Evolutionary conservation across 2,329 filamentous ascomycete species (phyloP).

Genomic region (Dryadomyces quercivorus): DNA sequence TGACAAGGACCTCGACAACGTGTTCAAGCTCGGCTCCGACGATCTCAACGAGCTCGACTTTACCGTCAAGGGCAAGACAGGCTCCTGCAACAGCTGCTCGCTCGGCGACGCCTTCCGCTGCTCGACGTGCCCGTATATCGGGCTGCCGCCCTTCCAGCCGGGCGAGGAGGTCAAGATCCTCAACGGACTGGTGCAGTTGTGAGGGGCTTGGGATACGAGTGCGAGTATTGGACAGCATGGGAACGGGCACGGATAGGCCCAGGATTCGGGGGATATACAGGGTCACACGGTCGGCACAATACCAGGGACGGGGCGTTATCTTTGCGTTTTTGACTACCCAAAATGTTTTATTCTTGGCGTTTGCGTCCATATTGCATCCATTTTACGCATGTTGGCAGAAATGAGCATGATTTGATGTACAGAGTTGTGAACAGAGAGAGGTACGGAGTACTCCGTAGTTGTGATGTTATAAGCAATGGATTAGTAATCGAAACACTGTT

Average conservation of each 20-base stretch:
- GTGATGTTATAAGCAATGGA: too few species aligned
- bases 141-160: conserved; percentile 89
- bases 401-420: too few species aligned
- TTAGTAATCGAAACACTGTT: too few species aligned
- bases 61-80: conserved; percentile 92
- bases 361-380: too few species aligned
- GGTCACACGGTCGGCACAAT: too few species aligned
- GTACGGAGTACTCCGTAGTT: too few species aligned
- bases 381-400: too few species aligned
- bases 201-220: not conserved
- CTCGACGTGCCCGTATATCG: conserved; percentile 68
- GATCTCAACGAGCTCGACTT: conserved; percentile 91
- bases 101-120: conserved; percentile 82
- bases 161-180: conserved; percentile 85
- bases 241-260: not conserved
- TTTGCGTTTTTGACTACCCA: too few species aligned
- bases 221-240: not conserved
- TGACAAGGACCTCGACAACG: conserved; percentile 25
- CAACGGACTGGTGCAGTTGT: conserved; percentile 79
- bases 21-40: conserved; percentile 56
- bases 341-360: too few species aligned
- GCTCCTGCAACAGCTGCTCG: conserved; percentile 79
- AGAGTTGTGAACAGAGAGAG: too few species aligned
- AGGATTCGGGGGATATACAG: not conserved
- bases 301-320: too few species aligned